Evolutionary conservation across 306 rosid species (phyloP).

Genomic region (Macrotyloma uniflorum): DNA sequence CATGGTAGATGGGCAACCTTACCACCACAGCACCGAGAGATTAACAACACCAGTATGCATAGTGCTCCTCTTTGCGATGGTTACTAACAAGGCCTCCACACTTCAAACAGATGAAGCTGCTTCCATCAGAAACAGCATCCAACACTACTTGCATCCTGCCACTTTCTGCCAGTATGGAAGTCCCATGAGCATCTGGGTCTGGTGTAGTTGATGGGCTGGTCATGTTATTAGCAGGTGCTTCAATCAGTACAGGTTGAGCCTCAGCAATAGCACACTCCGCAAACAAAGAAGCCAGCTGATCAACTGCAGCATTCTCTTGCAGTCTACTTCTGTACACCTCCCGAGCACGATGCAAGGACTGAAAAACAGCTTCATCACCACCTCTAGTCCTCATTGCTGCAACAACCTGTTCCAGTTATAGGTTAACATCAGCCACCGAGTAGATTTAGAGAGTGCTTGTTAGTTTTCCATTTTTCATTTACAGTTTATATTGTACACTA

Average conservation of each 20-base stretch:
- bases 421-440: conserved; percentile 20
- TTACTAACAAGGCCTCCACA: conserved; percentile 97
- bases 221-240: conserved; percentile 37
- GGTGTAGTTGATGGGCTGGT: conserved; percentile 34
- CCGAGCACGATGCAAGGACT: conserved; percentile 81
- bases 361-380: conserved; percentile 87
- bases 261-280: conserved; percentile 98
- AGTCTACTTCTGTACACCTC: conserved; percentile 71
- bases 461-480: not conserved
- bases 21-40: conserved; percentile 26
- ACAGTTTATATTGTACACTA: not conserved
- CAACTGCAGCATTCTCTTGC: conserved; percentile 69
- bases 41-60: conserved; percentile 86
- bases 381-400: conserved; percentile 76
- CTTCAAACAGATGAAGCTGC: conserved; percentile 90
- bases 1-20: conserved; percentile 16
- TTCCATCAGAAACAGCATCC: conserved; percentile 96
- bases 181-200: conserved; percentile 55
- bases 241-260: conserved; percentile 61
- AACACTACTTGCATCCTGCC: conserved; percentile 89
- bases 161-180: conserved; percentile 80
- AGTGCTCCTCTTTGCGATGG: conserved; percentile 89
- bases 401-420: conserved; percentile 62
- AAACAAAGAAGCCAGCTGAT: conserved; percentile 91
- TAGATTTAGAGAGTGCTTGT: not conserved